phyloP scores from a whole-genome alignment of 129 eudicot genomes.

The Lactuca saligna region DNA sequence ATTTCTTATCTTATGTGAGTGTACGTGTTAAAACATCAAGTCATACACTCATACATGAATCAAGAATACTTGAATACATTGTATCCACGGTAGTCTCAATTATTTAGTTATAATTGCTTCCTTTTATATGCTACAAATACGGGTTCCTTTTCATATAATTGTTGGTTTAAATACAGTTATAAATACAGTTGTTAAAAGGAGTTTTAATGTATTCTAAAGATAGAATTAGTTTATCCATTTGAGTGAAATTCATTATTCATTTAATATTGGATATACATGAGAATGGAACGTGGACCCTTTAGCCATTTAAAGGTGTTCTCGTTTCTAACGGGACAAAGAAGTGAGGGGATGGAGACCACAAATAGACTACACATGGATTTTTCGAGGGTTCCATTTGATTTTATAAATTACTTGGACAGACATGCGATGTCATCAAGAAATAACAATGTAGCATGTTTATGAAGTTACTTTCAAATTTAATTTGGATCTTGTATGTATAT shows the following conservation, averaged over 20 bases:
- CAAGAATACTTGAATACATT: not conserved
- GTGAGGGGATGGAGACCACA: slow-evolving; percentile 36
- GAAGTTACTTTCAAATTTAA: not conserved
- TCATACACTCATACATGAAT: too few relatives aligned
- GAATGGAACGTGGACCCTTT: slow-evolving; percentile 34
- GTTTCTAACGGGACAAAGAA: slow-evolving; percentile 17
- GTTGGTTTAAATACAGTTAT: not conserved
- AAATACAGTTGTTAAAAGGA: not conserved
- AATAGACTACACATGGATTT: slow-evolving; percentile 14
- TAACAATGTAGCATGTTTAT: not conserved
- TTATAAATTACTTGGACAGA: not conserved
- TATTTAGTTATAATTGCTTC: too few relatives aligned
- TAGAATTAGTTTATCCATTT: not conserved
- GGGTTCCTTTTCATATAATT: not conserved
- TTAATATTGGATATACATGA: slow-evolving; percentile 23
- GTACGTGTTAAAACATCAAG: too few relatives aligned
- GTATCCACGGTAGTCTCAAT: not conserved
- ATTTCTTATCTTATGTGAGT: not conserved
- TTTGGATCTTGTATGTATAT: not conserved
- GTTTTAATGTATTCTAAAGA: not conserved
- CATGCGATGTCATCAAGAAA: not conserved
- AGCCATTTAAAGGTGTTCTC: slow-evolving; percentile 22
- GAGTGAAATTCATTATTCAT: not conserved
- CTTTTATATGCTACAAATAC: not conserved
- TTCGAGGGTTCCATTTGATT: not conserved